A percentile compares a stretch with the other conserved stretches of the same genome.
These are phyloP conservation scores for Olyra latifolia DNA, from an alignment of 176 grass and related monocot species.

Conservation along the genomic window DNA sequence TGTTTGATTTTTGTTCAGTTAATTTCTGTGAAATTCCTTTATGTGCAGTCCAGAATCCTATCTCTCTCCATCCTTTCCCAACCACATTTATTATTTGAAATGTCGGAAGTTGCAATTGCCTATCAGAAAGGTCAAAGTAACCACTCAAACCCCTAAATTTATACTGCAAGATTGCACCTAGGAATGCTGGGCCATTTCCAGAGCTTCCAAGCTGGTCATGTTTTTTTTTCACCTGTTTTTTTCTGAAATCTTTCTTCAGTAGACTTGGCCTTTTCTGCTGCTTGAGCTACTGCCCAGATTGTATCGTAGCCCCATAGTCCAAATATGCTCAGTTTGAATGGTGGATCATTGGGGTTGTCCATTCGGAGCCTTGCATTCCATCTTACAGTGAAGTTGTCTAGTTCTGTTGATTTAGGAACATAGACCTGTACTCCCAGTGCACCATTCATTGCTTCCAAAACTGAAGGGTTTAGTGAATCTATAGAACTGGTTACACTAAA, in stretches of 20 bases:
- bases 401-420: constrained; percentile 24
- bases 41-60: constrained; percentile 50
- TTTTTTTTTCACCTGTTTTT: too few species aligned
- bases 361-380: constrained; percentile 45
- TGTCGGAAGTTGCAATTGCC: constrained; percentile 16
- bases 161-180: constrained; percentile 23
- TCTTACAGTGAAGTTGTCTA: constrained; percentile 36
- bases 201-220: background rate
- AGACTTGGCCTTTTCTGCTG: constrained; percentile 34
- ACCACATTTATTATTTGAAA: constrained; percentile 66
- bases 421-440: constrained; percentile 40
- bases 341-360: constrained; percentile 26
- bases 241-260: too few species aligned
- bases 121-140: constrained; percentile 40
- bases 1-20: background rate
- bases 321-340: constrained; percentile 23
- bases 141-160: constrained; percentile 48
- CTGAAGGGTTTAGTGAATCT: constrained; percentile 25
- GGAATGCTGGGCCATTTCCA: constrained; percentile 31
- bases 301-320: constrained; percentile 60
- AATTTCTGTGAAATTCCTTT: constrained; percentile 28
- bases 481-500: constrained; percentile 40
- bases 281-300: constrained; percentile 60
- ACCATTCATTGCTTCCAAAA: constrained; percentile 47
- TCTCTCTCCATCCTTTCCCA: constrained; percentile 10